Evolutionary conservation across 257 asterid species (phyloP).

Genomic region (Eustoma russellianum): DNA sequence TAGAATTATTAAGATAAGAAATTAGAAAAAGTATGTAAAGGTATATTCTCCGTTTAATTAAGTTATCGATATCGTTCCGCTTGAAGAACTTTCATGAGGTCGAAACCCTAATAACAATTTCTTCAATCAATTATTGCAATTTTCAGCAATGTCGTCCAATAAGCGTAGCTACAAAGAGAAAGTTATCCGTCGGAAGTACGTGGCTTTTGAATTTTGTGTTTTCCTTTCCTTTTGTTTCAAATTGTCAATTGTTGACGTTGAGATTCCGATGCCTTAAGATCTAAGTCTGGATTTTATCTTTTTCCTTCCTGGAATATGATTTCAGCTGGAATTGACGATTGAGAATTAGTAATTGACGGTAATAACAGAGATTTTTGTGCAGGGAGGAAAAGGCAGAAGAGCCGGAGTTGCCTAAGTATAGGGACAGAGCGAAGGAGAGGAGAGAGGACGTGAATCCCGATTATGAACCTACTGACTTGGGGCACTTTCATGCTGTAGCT

Average conservation of each 20-base stretch:
- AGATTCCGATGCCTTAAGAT: background rate
- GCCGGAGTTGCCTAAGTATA: conserved; percentile 70
- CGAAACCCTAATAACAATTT: too few relatives aligned
- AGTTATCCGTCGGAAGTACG: conserved; percentile 21
- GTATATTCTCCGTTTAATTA: too few relatives aligned
- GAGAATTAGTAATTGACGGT: background rate
- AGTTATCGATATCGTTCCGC: too few relatives aligned
- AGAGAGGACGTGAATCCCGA: conserved; percentile 97
- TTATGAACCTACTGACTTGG: conserved; percentile 69
- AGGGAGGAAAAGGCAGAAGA: conserved; percentile 93
- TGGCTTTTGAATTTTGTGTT: background rate
- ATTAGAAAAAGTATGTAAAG: too few relatives aligned
- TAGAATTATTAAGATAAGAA: too few relatives aligned
- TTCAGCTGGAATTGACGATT: background rate
- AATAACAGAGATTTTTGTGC: background rate
- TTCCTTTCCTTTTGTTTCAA: background rate
- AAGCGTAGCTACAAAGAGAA: conserved; percentile 26
- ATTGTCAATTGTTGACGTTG: background rate
- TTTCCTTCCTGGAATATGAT: background rate
- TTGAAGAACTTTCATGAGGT: too few relatives aligned
- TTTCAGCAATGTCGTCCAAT: conserved; percentile 15
- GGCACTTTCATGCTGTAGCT: conserved; percentile 90
- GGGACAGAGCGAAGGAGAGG: conserved; percentile 94
- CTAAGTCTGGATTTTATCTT: background rate
- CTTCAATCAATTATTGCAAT: too few relatives aligned